Evolutionary conservation across 768 basidiomycete genomes (phyloP).

Genomic region (Boletus reticulatus): DNA sequence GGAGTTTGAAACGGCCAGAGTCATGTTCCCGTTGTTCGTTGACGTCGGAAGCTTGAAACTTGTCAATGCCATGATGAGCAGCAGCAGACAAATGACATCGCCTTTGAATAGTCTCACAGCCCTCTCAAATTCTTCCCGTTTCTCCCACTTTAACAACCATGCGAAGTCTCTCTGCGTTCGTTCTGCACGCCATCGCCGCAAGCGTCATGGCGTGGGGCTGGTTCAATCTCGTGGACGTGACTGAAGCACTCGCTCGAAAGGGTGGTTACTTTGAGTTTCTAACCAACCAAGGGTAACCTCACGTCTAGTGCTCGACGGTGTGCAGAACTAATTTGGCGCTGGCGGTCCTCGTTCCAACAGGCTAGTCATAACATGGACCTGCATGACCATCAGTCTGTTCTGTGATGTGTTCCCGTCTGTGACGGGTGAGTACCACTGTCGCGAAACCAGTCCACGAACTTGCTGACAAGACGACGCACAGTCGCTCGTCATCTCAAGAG

Average conservation of each 20-base stretch:
- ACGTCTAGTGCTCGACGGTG: too few relatives aligned
- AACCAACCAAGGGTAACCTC: constrained; percentile 66
- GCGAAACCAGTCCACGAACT: not conserved
- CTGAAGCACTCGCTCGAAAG: constrained; percentile 40
- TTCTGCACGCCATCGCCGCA: constrained; percentile 33
- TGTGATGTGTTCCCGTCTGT: constrained; percentile 42
- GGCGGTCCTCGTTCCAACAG: not conserved
- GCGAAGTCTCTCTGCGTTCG: constrained; percentile 14
- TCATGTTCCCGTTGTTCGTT: too few relatives aligned
- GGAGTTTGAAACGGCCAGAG: too few relatives aligned
- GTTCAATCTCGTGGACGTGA: constrained; percentile 12
- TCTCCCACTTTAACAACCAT: not conserved
- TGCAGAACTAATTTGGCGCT: not conserved
- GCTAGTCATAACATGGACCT: constrained; percentile 37
- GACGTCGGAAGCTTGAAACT: too few relatives aligned
- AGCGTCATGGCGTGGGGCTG: constrained; percentile 39
- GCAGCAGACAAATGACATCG: too few relatives aligned
- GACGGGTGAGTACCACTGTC: constrained; percentile 26
- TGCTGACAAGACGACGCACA: not conserved
- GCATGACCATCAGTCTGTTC: constrained; percentile 39
- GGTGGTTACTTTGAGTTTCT: constrained; percentile 72
- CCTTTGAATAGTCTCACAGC: too few relatives aligned
- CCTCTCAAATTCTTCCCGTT: too few relatives aligned
- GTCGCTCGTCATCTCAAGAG: constrained; percentile 48
- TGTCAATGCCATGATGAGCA: too few relatives aligned